Percentiles rank a stretch among this genome's conserved stretches.
Evolutionary conservation across 306 rosid species (phyloP).

Genomic region (Quercus parvula): DNA sequence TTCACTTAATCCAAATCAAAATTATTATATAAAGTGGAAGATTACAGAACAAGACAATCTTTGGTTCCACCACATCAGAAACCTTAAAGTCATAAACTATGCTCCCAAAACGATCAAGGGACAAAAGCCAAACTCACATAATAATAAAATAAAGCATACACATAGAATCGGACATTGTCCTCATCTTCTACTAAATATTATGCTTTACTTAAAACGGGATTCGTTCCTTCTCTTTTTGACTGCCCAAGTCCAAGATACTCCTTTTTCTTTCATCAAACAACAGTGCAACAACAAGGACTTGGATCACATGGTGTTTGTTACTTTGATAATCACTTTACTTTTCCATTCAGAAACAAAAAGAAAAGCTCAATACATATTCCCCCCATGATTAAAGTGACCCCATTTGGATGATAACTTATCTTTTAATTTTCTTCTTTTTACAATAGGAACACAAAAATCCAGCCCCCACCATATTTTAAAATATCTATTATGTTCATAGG

Average conservation of each 20-base stretch:
- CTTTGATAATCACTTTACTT: slow-evolving; percentile 47
- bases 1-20: slow-evolving; percentile 31
- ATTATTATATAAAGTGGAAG: slow-evolving; percentile 15
- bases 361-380: slow-evolving; percentile 35
- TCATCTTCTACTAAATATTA: slow-evolving; percentile 26
- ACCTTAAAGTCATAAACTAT: slow-evolving; percentile 11
- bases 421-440: slow-evolving; percentile 53
- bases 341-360: slow-evolving; percentile 37
- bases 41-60: slow-evolving; percentile 42
- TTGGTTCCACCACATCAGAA: slow-evolving; percentile 14
- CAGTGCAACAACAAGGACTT: slow-evolving; percentile 22
- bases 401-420: slow-evolving; percentile 41
- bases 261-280: slow-evolving; percentile 37
- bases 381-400: slow-evolving; percentile 38
- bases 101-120: slow-evolving; percentile 16
- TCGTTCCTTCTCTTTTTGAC: slow-evolving; percentile 46
- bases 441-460: slow-evolving; percentile 23
- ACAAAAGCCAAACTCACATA: slow-evolving; percentile 41
- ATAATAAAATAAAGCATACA: slow-evolving; percentile 29
- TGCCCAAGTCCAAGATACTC: slow-evolving; percentile 58
- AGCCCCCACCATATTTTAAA: slow-evolving; percentile 42
- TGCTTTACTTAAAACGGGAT: slow-evolving; percentile 41
- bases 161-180: slow-evolving; percentile 23
- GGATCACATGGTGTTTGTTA: slow-evolving; percentile 52
- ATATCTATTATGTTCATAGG: slow-evolving; percentile 14